These are phyloP conservation scores for Annulohypoxylon nitens DNA, from an alignment of 495 filamentous ascomycete genomes.

Conservation along the genomic window DNA sequence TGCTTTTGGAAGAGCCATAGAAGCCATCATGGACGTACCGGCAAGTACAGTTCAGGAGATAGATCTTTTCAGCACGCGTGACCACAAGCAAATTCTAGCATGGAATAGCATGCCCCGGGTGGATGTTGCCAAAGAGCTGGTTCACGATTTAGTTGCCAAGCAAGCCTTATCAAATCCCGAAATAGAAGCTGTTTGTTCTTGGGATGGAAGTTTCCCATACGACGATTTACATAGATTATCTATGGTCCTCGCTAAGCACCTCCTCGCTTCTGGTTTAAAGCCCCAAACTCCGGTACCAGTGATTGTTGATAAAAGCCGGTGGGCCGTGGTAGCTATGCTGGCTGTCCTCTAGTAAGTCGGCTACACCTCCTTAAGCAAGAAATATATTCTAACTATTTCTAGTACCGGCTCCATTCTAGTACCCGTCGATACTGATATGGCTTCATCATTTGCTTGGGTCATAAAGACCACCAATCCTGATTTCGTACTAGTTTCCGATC, in stretches of 20 bases:
- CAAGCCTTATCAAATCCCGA: conserved; percentile 53
- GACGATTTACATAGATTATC: conserved; percentile 55
- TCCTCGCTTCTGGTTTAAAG: conserved; percentile 58
- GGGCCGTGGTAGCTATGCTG: conserved; percentile 62
- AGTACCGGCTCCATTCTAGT: conserved; percentile 61
- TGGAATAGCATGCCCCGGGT: conserved; percentile 56
- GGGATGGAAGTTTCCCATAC: conserved; percentile 62
- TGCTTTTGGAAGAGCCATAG: conserved; percentile 60
- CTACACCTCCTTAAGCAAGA: neutral
- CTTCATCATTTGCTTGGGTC: conserved; percentile 57
- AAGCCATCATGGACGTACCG: conserved; percentile 55
- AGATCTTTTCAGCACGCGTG: conserved; percentile 60
- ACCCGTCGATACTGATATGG: conserved; percentile 57
- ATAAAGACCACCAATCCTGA: conserved; percentile 57
- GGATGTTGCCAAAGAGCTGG: conserved; percentile 46
- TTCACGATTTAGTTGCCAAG: conserved; percentile 55
- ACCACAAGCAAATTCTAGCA: conserved; percentile 59
- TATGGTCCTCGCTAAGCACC: conserved; percentile 56
- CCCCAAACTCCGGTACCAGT: conserved; percentile 61
- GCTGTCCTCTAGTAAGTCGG: conserved; percentile 59
- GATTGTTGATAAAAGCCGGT: conserved; percentile 60
- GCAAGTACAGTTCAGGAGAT: conserved; percentile 52
- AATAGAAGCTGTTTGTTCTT: conserved; percentile 59
- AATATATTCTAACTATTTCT: conserved; percentile 3
- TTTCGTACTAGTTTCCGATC: conserved; percentile 57